Percentiles rank a stretch among this genome's conserved stretches.
phyloP scores from a whole-genome alignment of 2,329 filamentous ascomycete species.

The Xylariales sp. region DNA sequence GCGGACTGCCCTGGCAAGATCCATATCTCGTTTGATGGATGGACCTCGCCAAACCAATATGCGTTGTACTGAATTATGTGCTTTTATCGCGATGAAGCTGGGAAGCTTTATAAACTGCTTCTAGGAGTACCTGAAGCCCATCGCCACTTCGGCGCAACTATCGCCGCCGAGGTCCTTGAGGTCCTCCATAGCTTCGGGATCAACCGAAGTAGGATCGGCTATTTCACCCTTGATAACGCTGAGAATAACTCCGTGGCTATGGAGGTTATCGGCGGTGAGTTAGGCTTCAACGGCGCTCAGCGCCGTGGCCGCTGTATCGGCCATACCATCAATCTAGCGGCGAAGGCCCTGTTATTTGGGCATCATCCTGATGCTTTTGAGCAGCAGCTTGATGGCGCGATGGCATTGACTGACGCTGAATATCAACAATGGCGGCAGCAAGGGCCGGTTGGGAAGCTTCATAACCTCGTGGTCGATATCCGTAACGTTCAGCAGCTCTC shows the following conservation, averaged over 20 bases:
- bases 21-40: slow-evolving; percentile 13
- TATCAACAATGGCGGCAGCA: not conserved
- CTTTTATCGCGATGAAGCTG: slow-evolving; percentile 10
- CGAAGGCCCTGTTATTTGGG: slow-evolving; percentile 1
- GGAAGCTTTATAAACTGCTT: slow-evolving; percentile 9
- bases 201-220: not conserved
- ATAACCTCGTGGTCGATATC: not conserved
- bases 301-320: slow-evolving; percentile 1
- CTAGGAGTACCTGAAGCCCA: slow-evolving; percentile 11
- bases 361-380: not conserved
- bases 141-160: slow-evolving; percentile 8
- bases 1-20: not conserved
- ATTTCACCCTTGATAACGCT: not conserved
- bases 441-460: not conserved
- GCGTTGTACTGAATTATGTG: slow-evolving; percentile 12
- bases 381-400: not conserved
- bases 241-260: not conserved
- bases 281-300: not conserved
- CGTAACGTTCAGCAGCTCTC: not conserved
- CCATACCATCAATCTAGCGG: not conserved
- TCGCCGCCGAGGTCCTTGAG: slow-evolving; percentile 9
- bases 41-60: slow-evolving; percentile 8
- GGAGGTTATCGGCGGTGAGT: not conserved
- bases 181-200: slow-evolving; percentile 4
- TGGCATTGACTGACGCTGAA: not conserved